These are phyloP conservation scores for Arabidopsis lyrata DNA, from an alignment of 441 rosid species.

Conservation along the genomic window DNA sequence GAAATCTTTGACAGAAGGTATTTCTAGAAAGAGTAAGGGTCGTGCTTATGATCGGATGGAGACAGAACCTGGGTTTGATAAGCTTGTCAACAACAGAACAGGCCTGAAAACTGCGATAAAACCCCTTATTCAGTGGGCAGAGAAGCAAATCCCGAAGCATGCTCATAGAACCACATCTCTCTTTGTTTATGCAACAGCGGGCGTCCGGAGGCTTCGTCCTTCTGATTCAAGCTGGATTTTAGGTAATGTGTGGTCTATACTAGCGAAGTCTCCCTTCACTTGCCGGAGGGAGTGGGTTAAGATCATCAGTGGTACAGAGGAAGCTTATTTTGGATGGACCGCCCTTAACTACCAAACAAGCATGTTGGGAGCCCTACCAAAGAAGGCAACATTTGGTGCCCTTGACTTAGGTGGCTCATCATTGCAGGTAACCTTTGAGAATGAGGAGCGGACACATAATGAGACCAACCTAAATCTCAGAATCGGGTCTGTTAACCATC, in stretches of 20 bases:
- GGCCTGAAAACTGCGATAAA: constrained; percentile 81
- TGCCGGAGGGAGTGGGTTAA: constrained; percentile 84
- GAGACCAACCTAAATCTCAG: constrained; percentile 75
- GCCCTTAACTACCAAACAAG: constrained; percentile 84
- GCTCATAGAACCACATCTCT: constrained; percentile 83
- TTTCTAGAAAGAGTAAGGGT: constrained; percentile 71
- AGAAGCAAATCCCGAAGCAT: constrained; percentile 83
- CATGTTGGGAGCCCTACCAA: constrained; percentile 71
- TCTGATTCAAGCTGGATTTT: constrained; percentile 93
- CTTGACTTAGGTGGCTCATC: constrained; percentile 99
- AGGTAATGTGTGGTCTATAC: constrained; percentile 84
- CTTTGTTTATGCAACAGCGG: constrained; percentile 94
- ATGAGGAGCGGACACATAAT: constrained; percentile 57
- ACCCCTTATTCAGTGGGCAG: constrained; percentile 95
- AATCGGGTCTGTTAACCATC: constrained; percentile 80
- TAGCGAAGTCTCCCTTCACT: constrained; percentile 76
- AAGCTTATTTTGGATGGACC: constrained; percentile 97
- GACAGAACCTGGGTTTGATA: constrained; percentile 95
- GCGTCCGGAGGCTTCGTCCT: constrained; percentile 84
- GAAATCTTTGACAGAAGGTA: constrained; percentile 73
- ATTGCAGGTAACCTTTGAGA: constrained; percentile 96
- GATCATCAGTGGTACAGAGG: constrained; percentile 90
- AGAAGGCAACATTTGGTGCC: constrained; percentile 88
- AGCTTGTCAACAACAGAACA: constrained; percentile 75
- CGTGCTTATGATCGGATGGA: constrained; percentile 98